Conservation (phyloP, 2,329 filamentous ascomycete genomes). For the Beauveria brongniartii region DNA sequence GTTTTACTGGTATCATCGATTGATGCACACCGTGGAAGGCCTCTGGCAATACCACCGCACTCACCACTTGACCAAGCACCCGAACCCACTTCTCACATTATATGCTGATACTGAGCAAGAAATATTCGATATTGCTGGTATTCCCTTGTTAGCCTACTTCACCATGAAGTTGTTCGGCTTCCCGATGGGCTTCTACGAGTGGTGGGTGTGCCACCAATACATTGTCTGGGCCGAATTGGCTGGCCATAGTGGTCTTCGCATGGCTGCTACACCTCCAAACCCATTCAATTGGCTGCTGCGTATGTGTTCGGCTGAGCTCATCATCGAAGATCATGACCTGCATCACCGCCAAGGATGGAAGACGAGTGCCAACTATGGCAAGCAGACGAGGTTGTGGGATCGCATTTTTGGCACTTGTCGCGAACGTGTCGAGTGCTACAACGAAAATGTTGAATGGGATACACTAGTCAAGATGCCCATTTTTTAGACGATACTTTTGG, state of each 20-base stretch:
- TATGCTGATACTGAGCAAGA: conserved; percentile 36
- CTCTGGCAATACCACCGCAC: conserved; percentile 34
- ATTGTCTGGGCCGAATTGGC: conserved; percentile 31
- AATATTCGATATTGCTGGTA: conserved; percentile 32
- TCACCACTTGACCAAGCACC: conserved; percentile 37
- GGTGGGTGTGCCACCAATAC: conserved; percentile 38
- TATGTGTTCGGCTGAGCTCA: conserved; percentile 25
- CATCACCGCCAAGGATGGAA: conserved; percentile 31
- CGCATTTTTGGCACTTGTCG: conserved; percentile 7
- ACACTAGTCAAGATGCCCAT: not conserved
- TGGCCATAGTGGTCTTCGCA: conserved; percentile 31
- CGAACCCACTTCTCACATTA: conserved; percentile 29
- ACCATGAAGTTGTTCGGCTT: conserved; percentile 26
- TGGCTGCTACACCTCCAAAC: conserved; percentile 26
- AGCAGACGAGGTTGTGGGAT: conserved; percentile 7
- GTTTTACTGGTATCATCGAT: conserved; percentile 21
- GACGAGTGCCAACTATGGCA: conserved; percentile 5
- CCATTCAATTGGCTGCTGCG: conserved; percentile 27
- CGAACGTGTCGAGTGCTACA: conserved; percentile 1
- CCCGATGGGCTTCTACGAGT: conserved; percentile 38
- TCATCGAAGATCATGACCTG: conserved; percentile 36
- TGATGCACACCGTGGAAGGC: conserved; percentile 29
- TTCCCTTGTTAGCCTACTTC: conserved; percentile 31
- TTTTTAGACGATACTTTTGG: not conserved
- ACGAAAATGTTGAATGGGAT: conserved; percentile 1